Evolutionary conservation across 73 alveolate genomes (phyloP).

Genomic region (Paramecium sonneborni): DNA sequence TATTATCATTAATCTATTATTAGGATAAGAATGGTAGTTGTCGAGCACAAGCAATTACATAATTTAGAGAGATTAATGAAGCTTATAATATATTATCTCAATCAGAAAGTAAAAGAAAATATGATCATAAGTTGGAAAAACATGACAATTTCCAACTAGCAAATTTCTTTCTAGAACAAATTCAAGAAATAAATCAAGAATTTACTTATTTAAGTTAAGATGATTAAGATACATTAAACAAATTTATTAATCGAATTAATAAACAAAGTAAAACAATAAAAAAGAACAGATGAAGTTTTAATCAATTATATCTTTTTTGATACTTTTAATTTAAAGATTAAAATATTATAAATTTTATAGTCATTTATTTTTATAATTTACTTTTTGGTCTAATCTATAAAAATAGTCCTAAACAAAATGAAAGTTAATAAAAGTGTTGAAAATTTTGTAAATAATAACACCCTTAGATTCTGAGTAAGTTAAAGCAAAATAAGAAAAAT

Average conservation of each 20-base stretch:
- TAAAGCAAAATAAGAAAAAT: background rate
- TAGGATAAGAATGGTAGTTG: constrained; percentile 18
- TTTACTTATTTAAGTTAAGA: background rate
- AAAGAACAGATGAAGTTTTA: background rate
- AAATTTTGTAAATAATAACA: background rate
- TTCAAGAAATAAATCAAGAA: background rate
- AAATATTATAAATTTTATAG: background rate
- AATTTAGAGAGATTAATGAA: background rate
- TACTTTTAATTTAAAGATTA: background rate
- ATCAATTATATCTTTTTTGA: background rate
- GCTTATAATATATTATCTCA: constrained; percentile 15
- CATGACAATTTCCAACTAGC: background rate
- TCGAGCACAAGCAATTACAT: background rate
- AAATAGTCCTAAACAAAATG: background rate
- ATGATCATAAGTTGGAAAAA: background rate
- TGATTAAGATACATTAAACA: constrained; percentile 6
- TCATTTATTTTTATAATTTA: background rate
- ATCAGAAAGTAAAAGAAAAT: background rate
- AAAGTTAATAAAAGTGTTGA: background rate
- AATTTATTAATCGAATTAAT: background rate
- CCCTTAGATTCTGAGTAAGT: background rate
- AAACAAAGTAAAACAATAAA: background rate
- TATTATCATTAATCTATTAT: background rate
- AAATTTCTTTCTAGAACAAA: background rate
- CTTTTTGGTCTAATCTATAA: background rate